Evolutionary conservation across 495 filamentous ascomycete species (phyloP), one percentile per base, ranked within the genome.

Genomic region (Daldinia decipiens): DNA sequence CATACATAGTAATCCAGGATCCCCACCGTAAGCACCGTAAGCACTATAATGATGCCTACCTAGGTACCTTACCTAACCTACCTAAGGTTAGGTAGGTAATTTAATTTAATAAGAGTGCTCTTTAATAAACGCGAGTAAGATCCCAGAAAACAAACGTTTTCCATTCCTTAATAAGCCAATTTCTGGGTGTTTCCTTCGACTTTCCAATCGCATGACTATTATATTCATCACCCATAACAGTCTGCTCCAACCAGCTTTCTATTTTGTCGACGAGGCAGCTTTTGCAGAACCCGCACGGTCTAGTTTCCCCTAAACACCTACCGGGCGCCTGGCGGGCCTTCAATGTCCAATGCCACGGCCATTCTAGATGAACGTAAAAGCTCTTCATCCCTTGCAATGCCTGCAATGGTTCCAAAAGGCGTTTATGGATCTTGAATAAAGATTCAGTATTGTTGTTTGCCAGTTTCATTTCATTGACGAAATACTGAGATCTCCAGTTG

Each of bases 361-460:
- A 67, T 43, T 67, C 63, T 53, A 67, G 26, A 24, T 59, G 36
- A 5, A 67, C 55, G 5, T 59, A 67, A 17, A 67, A 45, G 26
- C 45, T 7, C 15, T 39, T 67, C 55, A 67, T 59, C 0, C 13
- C 4, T 24, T 17, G 43, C 12, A 67, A 26, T 12, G 24, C 1
- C 26, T 45, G 21, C 12, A 67, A 47, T 0, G 40, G 45, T 6
- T 38, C 34, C 1, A 67, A 19, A 21, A 60, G 50, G 9, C 8
- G 50, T n/a, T 27, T 53, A 5, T 53, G 50, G 50, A 29, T 12
- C 11, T 15, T 53, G 11, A 53, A 53, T 29, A 11, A 0, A 2
- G 13, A 11, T 2, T 27, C 50, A 24, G 12, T 15, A 31, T 53
- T 31, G 26, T n/a, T 53, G 13, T 24, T 8, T 9, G 50, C 9